Conservation (phyloP, 257 asterid species). For the Ballota nigra region DNA sequence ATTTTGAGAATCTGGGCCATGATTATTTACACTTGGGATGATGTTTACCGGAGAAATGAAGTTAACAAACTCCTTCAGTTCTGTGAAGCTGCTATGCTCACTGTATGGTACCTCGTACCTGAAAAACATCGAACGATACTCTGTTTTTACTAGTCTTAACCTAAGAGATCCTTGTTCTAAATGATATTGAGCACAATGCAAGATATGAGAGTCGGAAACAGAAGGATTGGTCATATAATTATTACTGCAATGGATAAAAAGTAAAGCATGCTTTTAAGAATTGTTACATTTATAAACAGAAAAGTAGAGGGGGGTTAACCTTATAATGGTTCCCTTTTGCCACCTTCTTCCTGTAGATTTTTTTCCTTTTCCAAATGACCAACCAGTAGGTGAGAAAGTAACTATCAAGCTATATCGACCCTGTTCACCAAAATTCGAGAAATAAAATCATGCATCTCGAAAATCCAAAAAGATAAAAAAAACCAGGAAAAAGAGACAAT, state of each 20-base stretch:
- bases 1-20: constrained; percentile 65
- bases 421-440: constrained; percentile 35
- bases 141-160: neutral
- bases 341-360: constrained; percentile 79
- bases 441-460: neutral
- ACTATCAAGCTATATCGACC: constrained; percentile 68
- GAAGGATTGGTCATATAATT: too few species aligned
- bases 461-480: neutral
- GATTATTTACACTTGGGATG: constrained; percentile 88
- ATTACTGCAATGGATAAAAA: too few species aligned
- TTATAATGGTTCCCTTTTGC: constrained; percentile 94
- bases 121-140: constrained; percentile 11
- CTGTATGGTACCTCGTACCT: constrained; percentile 99
- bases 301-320: constrained; percentile 37
- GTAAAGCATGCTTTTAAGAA: neutral
- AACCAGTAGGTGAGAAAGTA: constrained; percentile 93
- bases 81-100: constrained; percentile 88
- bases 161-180: neutral
- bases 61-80: constrained; percentile 80
- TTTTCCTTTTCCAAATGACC: constrained; percentile 91
- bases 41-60: constrained; percentile 65
- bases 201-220: neutral
- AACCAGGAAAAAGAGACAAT: neutral
- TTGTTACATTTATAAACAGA: neutral
- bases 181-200: neutral